phyloP scores from a whole-genome alignment of 108 stramenopile genomes.

The Hondaea fermentalgiana region DNA sequence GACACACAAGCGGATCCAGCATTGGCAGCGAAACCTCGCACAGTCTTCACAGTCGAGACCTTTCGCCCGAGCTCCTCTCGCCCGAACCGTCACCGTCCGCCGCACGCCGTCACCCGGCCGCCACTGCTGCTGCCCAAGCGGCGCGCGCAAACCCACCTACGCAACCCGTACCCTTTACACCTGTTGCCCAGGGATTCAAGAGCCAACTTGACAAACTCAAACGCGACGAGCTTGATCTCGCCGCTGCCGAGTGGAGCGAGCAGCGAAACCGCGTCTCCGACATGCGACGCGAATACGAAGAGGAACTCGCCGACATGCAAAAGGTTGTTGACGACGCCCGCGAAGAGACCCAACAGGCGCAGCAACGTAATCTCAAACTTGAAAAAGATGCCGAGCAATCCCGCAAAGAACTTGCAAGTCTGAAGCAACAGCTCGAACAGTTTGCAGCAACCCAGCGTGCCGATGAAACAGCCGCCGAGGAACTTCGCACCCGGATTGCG shows the following conservation, averaged over 20 bases:
- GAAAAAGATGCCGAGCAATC: no score
- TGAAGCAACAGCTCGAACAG: background rate
- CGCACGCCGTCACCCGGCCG: no score
- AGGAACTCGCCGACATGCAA: background rate
- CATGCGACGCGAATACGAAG: background rate
- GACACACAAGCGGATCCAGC: background rate
- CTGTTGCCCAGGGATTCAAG: background rate
- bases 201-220: slow-evolving; percentile 2
- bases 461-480: background rate
- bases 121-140: no score
- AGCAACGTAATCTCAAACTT: background rate
- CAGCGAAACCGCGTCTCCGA: background rate
- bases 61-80: background rate
- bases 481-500: background rate
- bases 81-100: background rate
- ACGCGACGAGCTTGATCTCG: slow-evolving; percentile 3
- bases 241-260: slow-evolving; percentile 4
- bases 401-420: background rate
- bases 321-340: background rate
- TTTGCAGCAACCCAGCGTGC: background rate
- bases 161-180: background rate
- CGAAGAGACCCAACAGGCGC: background rate
- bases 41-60: no score
- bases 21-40: no score
- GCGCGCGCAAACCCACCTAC: no score